Percentiles rank a stretch among this genome's conserved stretches.
Evolutionary conservation across 305 asterid genomes (phyloP).

Genomic region (Fraxinus sp.): DNA sequence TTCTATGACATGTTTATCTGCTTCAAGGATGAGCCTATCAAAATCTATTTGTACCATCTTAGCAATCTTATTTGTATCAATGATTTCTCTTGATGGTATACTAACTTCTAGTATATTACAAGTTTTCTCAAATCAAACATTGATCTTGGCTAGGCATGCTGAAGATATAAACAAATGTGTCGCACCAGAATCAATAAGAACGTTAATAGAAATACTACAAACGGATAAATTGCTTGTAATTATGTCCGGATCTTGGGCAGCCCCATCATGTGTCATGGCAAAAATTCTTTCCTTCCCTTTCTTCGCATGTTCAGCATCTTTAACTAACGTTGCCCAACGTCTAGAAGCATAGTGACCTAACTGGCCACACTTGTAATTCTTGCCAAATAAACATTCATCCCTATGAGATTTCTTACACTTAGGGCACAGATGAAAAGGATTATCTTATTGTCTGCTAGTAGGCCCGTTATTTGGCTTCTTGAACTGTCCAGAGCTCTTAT

Average conservation of each 20-base stretch:
- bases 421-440: background rate
- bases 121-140: background rate
- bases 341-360: background rate
- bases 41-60: background rate
- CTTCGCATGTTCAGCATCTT: background rate
- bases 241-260: background rate
- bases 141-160: background rate
- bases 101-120: background rate
- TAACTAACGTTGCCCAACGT: background rate
- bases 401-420: background rate
- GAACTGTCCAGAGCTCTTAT: background rate
- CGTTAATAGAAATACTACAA: background rate
- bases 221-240: background rate
- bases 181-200: background rate
- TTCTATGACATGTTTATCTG: background rate
- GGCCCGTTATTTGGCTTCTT: background rate
- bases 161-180: background rate
- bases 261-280: background rate
- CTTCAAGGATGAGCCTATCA: background rate
- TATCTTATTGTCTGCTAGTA: background rate
- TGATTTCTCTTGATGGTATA: background rate
- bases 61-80: background rate
- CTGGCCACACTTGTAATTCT: background rate
- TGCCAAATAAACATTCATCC: background rate
- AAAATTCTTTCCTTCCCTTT: background rate